A percentile compares a stretch with the other conserved stretches of the same genome.
Conservation (phyloP, 495 filamentous ascomycete species). For the Aspergillus wentii region DNA sequence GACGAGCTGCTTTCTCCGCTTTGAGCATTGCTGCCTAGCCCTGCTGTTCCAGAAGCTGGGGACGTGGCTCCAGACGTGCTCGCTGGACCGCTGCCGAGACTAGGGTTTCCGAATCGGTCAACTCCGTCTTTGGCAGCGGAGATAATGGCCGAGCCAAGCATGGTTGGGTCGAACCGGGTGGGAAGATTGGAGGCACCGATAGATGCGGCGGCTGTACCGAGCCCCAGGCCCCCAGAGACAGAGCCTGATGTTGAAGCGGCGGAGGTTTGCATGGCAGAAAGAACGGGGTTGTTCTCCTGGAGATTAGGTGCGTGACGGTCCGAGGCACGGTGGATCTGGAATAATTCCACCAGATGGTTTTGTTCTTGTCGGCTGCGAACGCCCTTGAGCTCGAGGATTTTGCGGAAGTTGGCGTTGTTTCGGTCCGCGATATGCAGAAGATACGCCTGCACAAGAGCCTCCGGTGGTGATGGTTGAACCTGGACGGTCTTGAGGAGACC, state of each 20-base stretch:
- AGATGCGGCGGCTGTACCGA: constrained; percentile 36
- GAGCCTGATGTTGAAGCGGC: constrained; percentile 35
- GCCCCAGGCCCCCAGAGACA: constrained; percentile 34
- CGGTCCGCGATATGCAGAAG: constrained; percentile 89
- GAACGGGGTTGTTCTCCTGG: constrained; percentile 39
- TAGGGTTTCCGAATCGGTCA: constrained; percentile 72
- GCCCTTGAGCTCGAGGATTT: constrained; percentile 90
- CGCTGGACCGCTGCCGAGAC: neutral
- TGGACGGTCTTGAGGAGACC: constrained; percentile 94
- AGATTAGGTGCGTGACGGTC: constrained; percentile 47
- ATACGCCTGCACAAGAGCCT: constrained; percentile 95
- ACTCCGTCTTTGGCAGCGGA: constrained; percentile 89
- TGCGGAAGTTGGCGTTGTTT: constrained; percentile 91
- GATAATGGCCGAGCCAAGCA: constrained; percentile 64
- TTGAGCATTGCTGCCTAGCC: constrained; percentile 12
- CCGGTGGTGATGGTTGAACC: constrained; percentile 83
- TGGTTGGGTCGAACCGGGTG: constrained; percentile 69
- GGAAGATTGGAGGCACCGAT: constrained; percentile 37
- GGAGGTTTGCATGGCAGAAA: constrained; percentile 31
- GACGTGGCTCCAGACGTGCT: constrained; percentile 16
- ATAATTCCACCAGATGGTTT: constrained; percentile 77
- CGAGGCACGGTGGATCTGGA: constrained; percentile 70
- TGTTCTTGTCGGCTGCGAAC: constrained; percentile 77
- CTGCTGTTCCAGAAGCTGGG: constrained; percentile 12
- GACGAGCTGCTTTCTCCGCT: constrained; percentile 28